Evolutionary conservation across 805 yeast genomes (phyloP).

Genomic region (Cyberlindnera misumaiensis): DNA sequence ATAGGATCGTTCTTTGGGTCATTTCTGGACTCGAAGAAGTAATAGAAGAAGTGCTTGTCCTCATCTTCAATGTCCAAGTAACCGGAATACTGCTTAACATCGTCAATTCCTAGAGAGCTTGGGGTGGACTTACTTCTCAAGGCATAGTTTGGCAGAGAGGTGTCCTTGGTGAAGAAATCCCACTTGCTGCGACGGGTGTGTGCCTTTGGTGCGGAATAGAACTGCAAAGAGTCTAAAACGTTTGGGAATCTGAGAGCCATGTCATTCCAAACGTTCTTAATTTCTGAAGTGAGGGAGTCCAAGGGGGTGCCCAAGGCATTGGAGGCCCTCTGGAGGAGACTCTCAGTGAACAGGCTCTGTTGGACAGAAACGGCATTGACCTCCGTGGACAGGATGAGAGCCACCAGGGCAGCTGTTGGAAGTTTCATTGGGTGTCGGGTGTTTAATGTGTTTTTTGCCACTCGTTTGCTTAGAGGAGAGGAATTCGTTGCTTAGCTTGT

Average conservation of each 20-base stretch:
- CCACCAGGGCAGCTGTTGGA: constrained; percentile 15
- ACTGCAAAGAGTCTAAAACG: constrained; percentile 41
- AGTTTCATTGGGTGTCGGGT: constrained; percentile 8
- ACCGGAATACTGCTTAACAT: constrained; percentile 77
- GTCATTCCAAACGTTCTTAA: constrained; percentile 54
- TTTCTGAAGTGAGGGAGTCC: constrained; percentile 40
- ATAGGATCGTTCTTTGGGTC: constrained; percentile 84
- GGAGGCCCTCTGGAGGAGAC: constrained; percentile 41
- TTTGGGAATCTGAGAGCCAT: constrained; percentile 55
- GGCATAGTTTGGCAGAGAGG: constrained; percentile 39
- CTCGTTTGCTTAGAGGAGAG: background rate
- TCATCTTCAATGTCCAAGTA: constrained; percentile 76
- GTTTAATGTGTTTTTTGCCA: too few species aligned
- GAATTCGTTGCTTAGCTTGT: too few species aligned
- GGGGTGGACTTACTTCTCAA: constrained; percentile 60
- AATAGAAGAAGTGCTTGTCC: constrained; percentile 79
- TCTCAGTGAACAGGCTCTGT: constrained; percentile 25
- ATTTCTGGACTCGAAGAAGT: constrained; percentile 86
- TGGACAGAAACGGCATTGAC: constrained; percentile 27
- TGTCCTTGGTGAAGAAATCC: constrained; percentile 35
- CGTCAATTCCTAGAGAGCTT: constrained; percentile 65
- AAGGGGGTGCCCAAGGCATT: constrained; percentile 44
- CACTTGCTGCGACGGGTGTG: constrained; percentile 23
- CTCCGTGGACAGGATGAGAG: constrained; percentile 11
- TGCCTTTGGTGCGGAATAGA: constrained; percentile 44